phyloP scores from a whole-genome alignment of 768 basidiomycete species.

The Tremella fuciformis region DNA sequence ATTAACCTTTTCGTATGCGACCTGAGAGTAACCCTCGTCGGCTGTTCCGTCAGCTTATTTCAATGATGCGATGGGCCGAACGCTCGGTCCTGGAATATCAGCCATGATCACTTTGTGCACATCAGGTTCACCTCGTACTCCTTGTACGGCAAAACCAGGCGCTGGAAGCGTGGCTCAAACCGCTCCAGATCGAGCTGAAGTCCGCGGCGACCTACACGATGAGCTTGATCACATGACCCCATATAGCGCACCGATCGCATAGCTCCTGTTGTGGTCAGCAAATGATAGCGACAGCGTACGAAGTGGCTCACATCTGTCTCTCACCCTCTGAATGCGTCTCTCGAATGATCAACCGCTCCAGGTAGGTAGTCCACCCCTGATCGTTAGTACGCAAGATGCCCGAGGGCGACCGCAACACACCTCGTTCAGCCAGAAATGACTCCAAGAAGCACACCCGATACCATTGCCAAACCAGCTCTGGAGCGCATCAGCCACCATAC shows the following conservation, averaged over 20 bases:
- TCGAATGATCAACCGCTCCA: slow-evolving; percentile 71
- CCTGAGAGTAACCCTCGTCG: slow-evolving; percentile 67
- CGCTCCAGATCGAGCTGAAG: slow-evolving; percentile 68
- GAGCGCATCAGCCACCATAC: slow-evolving; percentile 29
- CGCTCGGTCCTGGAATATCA: slow-evolving; percentile 21
- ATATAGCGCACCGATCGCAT: slow-evolving; percentile 35
- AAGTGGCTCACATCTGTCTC: slow-evolving; percentile 61
- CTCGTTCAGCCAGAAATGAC: slow-evolving; percentile 54
- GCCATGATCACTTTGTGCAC: not conserved
- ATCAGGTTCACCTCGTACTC: slow-evolving; percentile 53
- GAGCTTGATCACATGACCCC: not conserved
- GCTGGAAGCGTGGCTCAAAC: slow-evolving; percentile 72
- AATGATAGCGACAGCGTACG: not conserved
- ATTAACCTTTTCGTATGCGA: slow-evolving; percentile 63
- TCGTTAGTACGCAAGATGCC: not conserved
- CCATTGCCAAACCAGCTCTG: slow-evolving; percentile 92
- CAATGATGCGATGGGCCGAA: not conserved
- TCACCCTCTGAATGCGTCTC: slow-evolving; percentile 68
- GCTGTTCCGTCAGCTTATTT: slow-evolving; percentile 43
- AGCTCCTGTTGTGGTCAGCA: slow-evolving; percentile 7
- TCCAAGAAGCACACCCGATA: slow-evolving; percentile 52
- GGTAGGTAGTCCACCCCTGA: slow-evolving; percentile 85
- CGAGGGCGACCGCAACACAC: slow-evolving; percentile 14
- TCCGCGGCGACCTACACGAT: slow-evolving; percentile 59
- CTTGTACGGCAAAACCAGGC: slow-evolving; percentile 72